phyloP scores from a whole-genome alignment of 345 rosid genomes.

The Hevea brasiliensis region DNA sequence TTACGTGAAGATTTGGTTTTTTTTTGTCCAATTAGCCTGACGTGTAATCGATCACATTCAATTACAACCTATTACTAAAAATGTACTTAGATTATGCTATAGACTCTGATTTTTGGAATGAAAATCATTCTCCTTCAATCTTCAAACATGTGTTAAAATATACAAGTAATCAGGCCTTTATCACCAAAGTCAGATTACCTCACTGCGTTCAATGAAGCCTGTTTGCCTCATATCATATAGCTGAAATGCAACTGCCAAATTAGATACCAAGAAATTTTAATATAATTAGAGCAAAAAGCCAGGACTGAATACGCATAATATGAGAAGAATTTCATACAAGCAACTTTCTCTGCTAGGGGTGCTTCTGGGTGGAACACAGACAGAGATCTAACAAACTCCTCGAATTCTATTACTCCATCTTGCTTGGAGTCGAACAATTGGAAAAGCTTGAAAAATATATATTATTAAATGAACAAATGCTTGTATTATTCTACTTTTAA shows the following conservation, averaged over 20 bases:
- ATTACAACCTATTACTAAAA: too few species aligned
- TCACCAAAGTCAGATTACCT: slow-evolving; percentile 34
- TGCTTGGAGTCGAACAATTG: slow-evolving; percentile 59
- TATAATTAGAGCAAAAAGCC: not conserved
- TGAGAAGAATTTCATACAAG: slow-evolving; percentile 39
- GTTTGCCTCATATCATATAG: slow-evolving; percentile 55
- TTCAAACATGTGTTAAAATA: too few species aligned
- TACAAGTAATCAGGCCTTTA: too few species aligned
- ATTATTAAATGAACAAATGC: too few species aligned
- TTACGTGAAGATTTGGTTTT: too few species aligned
- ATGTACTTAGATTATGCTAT: too few species aligned
- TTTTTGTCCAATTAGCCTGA: too few species aligned
- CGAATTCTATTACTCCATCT: slow-evolving; percentile 64
- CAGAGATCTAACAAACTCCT: slow-evolving; percentile 66
- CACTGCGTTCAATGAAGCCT: slow-evolving; percentile 58
- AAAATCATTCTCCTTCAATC: too few species aligned
- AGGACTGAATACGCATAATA: not conserved
- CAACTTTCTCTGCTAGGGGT: slow-evolving; percentile 49
- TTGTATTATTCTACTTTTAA: too few species aligned
- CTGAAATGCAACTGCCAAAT: slow-evolving; percentile 51
- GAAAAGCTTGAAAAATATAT: slow-evolving; percentile 49
- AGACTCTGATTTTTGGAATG: too few species aligned
- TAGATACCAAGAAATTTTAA: not conserved
- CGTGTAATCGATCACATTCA: too few species aligned
- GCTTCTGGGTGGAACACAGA: slow-evolving; percentile 72